phyloP scores from a whole-genome alignment of 2,329 filamentous ascomycete genomes.

The Pseudocercospora macadamiae region DNA sequence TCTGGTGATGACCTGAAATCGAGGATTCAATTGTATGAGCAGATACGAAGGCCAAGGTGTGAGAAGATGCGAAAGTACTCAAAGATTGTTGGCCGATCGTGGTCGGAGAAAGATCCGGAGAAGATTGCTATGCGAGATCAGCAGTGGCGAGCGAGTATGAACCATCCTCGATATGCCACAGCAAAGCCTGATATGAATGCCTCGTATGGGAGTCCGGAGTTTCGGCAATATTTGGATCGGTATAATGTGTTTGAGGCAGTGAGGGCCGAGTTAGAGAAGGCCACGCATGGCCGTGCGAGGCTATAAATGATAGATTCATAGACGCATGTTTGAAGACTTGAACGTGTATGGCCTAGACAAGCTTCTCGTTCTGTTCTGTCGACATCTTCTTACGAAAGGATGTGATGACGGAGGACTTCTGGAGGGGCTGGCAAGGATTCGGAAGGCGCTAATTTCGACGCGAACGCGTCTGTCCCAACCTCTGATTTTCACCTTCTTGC shows the following conservation, averaged over 20 bases:
- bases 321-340: no score
- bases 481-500: no score
- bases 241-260: conserved; percentile 15
- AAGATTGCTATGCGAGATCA: conserved; percentile 9
- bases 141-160: conserved; percentile 8
- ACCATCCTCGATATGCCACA: neutral
- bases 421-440: no score
- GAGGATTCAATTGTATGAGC: conserved; percentile 8
- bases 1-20: conserved; percentile 2
- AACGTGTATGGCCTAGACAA: no score
- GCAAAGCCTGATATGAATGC: conserved; percentile 3
- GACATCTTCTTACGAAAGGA: no score
- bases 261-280: neutral
- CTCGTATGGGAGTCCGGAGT: conserved; percentile 5
- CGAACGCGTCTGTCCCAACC: no score
- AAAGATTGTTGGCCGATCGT: neutral
- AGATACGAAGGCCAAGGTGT: conserved; percentile 8
- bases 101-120: conserved; percentile 8
- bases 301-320: neutral
- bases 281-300: neutral
- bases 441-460: no score
- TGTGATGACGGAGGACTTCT: no score
- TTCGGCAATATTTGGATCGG: conserved; percentile 8
- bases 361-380: no score
- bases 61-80: conserved; percentile 14